Percentiles rank a stretch among this genome's conserved stretches.
Conservation (phyloP, 352 stramenopile genomes). For the Phytophthora pluvialis region DNA sequence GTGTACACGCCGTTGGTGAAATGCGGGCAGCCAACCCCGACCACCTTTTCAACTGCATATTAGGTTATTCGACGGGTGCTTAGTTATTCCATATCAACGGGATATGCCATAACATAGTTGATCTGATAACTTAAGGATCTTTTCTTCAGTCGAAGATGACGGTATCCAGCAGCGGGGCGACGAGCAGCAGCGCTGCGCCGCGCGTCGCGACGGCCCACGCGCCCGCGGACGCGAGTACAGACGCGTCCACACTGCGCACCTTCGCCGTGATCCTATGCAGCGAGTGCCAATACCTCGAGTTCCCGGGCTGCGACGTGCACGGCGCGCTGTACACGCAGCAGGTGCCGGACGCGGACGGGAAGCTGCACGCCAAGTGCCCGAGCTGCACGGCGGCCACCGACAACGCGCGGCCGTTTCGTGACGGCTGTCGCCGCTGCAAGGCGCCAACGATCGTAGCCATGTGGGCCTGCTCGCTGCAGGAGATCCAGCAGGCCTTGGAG, state of each 20-base stretch:
- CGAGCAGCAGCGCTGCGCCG: constrained; percentile 9
- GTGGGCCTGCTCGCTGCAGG: constrained; percentile 71
- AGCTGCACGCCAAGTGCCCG: constrained; percentile 80
- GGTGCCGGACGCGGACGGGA: constrained; percentile 33
- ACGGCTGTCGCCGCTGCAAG: constrained; percentile 87
- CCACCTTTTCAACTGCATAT: constrained; percentile 11
- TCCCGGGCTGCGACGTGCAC: constrained; percentile 88
- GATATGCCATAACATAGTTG: background rate
- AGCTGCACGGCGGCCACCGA: constrained; percentile 83
- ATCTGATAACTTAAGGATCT: constrained; percentile 13
- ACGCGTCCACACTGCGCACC: constrained; percentile 47
- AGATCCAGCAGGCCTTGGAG: constrained; percentile 72
- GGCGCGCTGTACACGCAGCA: constrained; percentile 82
- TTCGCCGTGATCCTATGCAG: constrained; percentile 87
- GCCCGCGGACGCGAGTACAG: background rate
- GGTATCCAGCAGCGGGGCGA: constrained; percentile 43
- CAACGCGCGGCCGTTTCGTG: constrained; percentile 84
- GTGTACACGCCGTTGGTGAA: constrained; percentile 5
- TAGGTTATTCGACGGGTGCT: background rate
- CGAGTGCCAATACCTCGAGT: constrained; percentile 88
- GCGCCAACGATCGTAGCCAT: constrained; percentile 68
- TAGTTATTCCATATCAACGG: background rate
- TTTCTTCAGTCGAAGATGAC: constrained; percentile 47
- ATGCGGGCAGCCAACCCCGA: constrained; percentile 31
- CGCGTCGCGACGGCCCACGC: background rate